Evolutionary conservation across 805 yeast species (phyloP).

Genomic region (Zygoascus bituminiphila): DNA sequence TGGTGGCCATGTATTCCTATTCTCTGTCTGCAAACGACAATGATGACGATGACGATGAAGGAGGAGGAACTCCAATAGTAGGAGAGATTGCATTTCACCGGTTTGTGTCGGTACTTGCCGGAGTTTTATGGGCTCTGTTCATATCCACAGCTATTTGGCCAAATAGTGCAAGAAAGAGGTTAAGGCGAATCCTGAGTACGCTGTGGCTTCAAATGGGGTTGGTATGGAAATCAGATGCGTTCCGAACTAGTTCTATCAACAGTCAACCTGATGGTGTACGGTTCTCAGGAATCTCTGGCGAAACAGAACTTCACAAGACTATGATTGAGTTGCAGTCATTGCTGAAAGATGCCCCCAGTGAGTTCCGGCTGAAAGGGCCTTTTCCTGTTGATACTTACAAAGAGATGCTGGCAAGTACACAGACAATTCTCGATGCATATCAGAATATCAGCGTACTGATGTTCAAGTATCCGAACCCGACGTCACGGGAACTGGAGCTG

Average conservation of each 20-base stretch:
- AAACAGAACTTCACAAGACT: constrained; percentile 41
- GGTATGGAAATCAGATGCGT: constrained; percentile 70
- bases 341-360: constrained; percentile 65
- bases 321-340: constrained; percentile 53
- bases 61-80: constrained; percentile 60
- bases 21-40: constrained; percentile 54
- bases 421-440: constrained; percentile 61
- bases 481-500: constrained; percentile 46
- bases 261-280: background rate
- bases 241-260: constrained; percentile 22
- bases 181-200: constrained; percentile 55
- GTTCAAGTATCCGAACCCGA: constrained; percentile 48
- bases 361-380: constrained; percentile 63
- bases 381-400: constrained; percentile 51
- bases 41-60: constrained; percentile 48
- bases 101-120: constrained; percentile 60
- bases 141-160: constrained; percentile 64
- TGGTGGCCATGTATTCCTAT: constrained; percentile 70
- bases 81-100: constrained; percentile 73
- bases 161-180: constrained; percentile 62
- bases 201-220: constrained; percentile 78
- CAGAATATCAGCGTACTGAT: constrained; percentile 67
- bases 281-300: constrained; percentile 23
- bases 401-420: constrained; percentile 46
- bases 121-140: constrained; percentile 68